Conservation (phyloP, 441 rosid genomes). For the Mallotus repandus region DNA sequence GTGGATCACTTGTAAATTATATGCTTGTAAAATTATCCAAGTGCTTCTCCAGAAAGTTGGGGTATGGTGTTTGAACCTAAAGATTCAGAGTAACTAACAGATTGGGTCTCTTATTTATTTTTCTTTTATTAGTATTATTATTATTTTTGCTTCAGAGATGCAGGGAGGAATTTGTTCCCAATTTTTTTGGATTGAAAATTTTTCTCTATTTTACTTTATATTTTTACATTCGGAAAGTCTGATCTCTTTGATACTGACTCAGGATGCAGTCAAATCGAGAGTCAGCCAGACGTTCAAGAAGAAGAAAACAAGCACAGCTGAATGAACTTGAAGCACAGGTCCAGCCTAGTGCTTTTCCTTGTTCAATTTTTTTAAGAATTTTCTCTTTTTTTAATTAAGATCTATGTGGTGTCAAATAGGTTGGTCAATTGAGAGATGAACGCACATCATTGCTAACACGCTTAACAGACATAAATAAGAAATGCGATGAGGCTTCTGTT, state of each 20-base stretch:
- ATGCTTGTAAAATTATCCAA: neutral
- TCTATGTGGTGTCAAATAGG: slow-evolving; percentile 40
- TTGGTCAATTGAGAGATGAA: slow-evolving; percentile 78
- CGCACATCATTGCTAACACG: slow-evolving; percentile 67
- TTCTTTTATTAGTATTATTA: too few species aligned
- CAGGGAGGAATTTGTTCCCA: slow-evolving; percentile 1
- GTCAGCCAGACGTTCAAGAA: slow-evolving; percentile 96
- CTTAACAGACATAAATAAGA: slow-evolving; percentile 67
- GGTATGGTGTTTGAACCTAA: neutral
- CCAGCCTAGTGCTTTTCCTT: slow-evolving; percentile 8
- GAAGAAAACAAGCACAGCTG: slow-evolving; percentile 85
- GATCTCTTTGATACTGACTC: slow-evolving; percentile 23
- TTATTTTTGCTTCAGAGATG: neutral
- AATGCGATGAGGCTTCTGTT: slow-evolving; percentile 77
- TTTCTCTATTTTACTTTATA: slow-evolving; percentile 11
- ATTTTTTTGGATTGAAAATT: slow-evolving; percentile 13
- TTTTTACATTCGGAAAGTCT: neutral
- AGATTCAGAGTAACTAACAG: neutral
- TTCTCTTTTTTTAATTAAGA: neutral
- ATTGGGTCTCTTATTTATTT: neutral
- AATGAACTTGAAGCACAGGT: slow-evolving; percentile 95
- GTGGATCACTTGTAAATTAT: neutral
- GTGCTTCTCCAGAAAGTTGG: slow-evolving; percentile 2
- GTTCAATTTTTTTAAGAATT: slow-evolving; percentile 1
- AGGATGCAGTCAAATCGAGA: slow-evolving; percentile 97